Conservation (phyloP, 2,329 filamentous ascomycete genomes). For the Colletotrichum sp. region DNA sequence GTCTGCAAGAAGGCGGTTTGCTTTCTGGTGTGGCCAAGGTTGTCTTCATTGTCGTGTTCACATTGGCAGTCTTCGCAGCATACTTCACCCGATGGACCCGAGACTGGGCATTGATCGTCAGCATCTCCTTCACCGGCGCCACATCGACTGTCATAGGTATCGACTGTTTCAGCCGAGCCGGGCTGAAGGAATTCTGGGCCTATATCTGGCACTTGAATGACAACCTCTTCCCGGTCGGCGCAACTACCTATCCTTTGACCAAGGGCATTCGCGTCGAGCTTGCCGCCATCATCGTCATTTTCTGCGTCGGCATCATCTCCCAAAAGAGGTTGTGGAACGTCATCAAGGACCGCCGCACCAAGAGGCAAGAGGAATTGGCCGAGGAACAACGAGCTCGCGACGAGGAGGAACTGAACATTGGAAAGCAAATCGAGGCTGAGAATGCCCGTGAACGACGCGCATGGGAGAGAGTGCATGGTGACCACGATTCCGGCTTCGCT, state of each 20-base stretch:
- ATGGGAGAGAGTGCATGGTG: slow-evolving; percentile 83
- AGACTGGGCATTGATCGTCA: slow-evolving; percentile 76
- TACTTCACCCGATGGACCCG: slow-evolving; percentile 83
- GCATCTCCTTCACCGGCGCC: slow-evolving; percentile 81
- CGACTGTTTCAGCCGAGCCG: slow-evolving; percentile 89
- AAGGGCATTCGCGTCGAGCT: slow-evolving; percentile 87
- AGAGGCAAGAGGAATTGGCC: slow-evolving; percentile 54
- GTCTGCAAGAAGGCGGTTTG: slow-evolving; percentile 77
- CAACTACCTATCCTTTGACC: slow-evolving; percentile 82
- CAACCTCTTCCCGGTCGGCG: slow-evolving; percentile 78
- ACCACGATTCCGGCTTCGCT: slow-evolving; percentile 55
- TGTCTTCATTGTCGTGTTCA: slow-evolving; percentile 78
- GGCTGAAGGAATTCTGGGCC: slow-evolving; percentile 94
- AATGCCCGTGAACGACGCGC: slow-evolving; percentile 65
- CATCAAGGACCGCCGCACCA: slow-evolving; percentile 66
- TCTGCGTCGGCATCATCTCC: slow-evolving; percentile 77
- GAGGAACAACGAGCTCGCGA: slow-evolving; percentile 60
- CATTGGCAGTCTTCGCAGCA: slow-evolving; percentile 70
- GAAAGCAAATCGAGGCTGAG: slow-evolving; percentile 68
- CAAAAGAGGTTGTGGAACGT: slow-evolving; percentile 88
- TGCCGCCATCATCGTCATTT: slow-evolving; percentile 77
- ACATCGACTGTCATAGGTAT: slow-evolving; percentile 83
- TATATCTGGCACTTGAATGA: slow-evolving; percentile 88
- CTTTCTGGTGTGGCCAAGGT: slow-evolving; percentile 63
- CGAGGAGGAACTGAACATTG: slow-evolving; percentile 72